Percentiles rank a stretch among this genome's conserved stretches.
Conservation (phyloP, 352 stramenopile species). For the Globisporangium iwayamae region DNA sequence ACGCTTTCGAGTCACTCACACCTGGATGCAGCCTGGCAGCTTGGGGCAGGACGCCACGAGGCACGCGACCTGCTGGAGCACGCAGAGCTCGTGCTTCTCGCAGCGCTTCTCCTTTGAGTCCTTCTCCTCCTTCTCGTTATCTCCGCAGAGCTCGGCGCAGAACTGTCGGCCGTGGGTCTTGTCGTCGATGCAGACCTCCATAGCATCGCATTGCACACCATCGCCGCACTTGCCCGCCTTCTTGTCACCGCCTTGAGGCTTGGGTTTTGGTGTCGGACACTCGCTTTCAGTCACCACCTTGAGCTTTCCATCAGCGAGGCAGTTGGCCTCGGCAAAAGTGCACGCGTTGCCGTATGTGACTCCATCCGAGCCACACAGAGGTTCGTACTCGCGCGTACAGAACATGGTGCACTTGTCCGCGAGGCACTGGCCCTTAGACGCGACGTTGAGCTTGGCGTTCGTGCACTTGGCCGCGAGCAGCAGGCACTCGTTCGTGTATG, state of each 20-base stretch:
- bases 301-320: constrained; percentile 15
- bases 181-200: not conserved
- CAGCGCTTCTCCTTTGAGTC: not conserved
- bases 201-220: not conserved
- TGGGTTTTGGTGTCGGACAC: not conserved
- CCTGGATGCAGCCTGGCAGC: not conserved
- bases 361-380: constrained; percentile 31
- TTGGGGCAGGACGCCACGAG: not conserved
- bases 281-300: constrained; percentile 3
- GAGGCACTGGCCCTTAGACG: not conserved
- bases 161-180: not conserved
- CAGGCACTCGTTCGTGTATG: constrained; percentile 6
- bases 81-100: constrained; percentile 4
- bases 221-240: not conserved
- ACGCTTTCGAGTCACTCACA: not conserved
- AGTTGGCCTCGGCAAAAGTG: constrained; percentile 21
- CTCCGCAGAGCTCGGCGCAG: not conserved
- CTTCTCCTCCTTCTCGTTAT: not conserved
- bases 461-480: constrained; percentile 3
- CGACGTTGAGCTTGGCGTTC: not conserved
- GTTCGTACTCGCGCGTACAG: constrained; percentile 28
- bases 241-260: not conserved
- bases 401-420: constrained; percentile 12
- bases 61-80: not conserved
- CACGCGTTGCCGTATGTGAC: constrained; percentile 28